phyloP scores from a whole-genome alignment of 2,329 filamentous ascomycete species.

The Microcyclosporella mali region DNA sequence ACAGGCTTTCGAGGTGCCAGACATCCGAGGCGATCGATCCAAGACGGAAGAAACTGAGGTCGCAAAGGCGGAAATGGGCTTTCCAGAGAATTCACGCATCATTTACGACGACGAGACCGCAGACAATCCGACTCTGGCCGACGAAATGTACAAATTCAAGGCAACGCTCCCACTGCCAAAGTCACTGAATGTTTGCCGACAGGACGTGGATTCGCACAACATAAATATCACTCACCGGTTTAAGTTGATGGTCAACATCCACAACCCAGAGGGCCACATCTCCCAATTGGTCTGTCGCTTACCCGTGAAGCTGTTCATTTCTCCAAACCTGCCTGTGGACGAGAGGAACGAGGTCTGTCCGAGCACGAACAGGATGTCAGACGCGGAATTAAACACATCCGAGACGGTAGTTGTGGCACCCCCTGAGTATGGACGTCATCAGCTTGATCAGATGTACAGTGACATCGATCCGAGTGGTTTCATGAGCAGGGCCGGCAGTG shows the following conservation, averaged over 20 bases:
- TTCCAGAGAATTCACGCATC: constrained; percentile 32
- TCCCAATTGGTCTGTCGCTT: constrained; percentile 90
- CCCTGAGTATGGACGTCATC: constrained; percentile 86
- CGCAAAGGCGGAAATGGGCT: constrained; percentile 34
- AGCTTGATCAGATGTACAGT: constrained; percentile 84
- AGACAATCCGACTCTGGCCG: constrained; percentile 35
- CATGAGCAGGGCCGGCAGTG: constrained; percentile 46
- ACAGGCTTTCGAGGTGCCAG: constrained; percentile 29
- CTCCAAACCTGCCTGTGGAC: constrained; percentile 82
- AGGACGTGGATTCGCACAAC: constrained; percentile 80
- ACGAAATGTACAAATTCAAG: constrained; percentile 56
- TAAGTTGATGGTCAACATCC: constrained; percentile 81
- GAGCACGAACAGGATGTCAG: constrained; percentile 33
- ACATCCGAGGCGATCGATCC: constrained; percentile 27
- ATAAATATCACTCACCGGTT: constrained; percentile 93
- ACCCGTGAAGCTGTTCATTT: constrained; percentile 90
- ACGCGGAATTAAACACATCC: constrained; percentile 44
- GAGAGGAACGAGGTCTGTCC: constrained; percentile 71
- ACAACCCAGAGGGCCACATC: constrained; percentile 90
- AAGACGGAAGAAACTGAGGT: constrained; percentile 35
- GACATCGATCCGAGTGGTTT: constrained; percentile 77
- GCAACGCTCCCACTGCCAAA: constrained; percentile 66
- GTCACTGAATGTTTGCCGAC: constrained; percentile 73
- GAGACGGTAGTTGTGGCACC: constrained; percentile 64
- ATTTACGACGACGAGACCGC: constrained; percentile 34